Evolutionary conservation across 2,329 filamentous ascomycete species (phyloP), one percentile per base, ranked within the genome.

Genomic region (Penicillium sp.): DNA sequence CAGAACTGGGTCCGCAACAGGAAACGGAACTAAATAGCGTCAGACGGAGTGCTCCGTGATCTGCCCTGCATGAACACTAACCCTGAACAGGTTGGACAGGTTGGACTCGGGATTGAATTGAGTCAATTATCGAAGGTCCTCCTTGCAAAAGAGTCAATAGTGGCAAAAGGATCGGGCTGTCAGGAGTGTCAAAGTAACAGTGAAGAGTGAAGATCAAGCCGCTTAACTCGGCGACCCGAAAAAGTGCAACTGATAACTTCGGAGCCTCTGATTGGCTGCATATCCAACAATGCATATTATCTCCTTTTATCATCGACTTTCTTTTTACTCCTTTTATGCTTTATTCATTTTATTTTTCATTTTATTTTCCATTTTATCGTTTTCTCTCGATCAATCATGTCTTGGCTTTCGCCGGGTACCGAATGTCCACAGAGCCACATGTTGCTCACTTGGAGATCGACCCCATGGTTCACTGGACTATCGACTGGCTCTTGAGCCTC

Each of bases 401-500:
- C 42, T 55, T 47, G 46, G 41, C 46, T 39, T 27, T 52, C 44
- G 47, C 44, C 51, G 42, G 29, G 25, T 31, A 13, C 44, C 42
- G 42, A 46, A 37, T 12, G 6, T 7, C 6, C 6, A 6, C 13
- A 32, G 33, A 37, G 33, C 15, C 15, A 37, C 32, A 18, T 20
- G 38, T 27, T 23, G 25, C 27, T 42, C 27, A 42, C 40, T 8
- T 9, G 3, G 4, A 9, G 10, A 2, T 2, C 6, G 20, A 40
- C 23, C 27, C 20, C 38, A 40, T 40, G 38, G 24, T 25, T 40
- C 25, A 46, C 40, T 38, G 31, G 23, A 55, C 58, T 63, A 63
- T 63, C 48, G 61, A 55, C 53, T 54, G 47, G 47, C n/a, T 29
- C 35, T 29, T 39, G 37, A 47, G 37, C 24, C 45, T 53, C 53